Evolutionary conservation across 1,284 basidiomycete genomes (phyloP).

Genomic region (Boletellus deceptivus): DNA sequence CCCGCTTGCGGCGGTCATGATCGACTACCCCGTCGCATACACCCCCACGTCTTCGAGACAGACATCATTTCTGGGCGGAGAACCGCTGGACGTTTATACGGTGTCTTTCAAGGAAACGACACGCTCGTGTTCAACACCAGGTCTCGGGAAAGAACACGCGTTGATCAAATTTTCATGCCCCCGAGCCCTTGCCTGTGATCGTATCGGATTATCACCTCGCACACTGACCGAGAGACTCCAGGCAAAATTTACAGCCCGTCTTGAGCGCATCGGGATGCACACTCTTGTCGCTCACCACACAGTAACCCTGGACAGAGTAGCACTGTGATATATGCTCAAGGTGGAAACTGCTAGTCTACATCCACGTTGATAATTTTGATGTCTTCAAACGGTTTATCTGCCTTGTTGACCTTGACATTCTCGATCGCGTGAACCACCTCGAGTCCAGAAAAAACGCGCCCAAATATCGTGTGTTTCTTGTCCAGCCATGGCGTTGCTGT

Average conservation of each 20-base stretch:
- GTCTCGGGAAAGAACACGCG: conserved; percentile 18
- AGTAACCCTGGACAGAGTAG: conserved; percentile 41
- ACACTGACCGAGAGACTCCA: conserved; percentile 20
- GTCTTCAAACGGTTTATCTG: conserved; percentile 86
- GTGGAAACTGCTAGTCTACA: conserved; percentile 46
- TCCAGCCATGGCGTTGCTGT: conserved; percentile 95
- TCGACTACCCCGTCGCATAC: conserved; percentile 60
- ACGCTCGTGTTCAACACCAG: not conserved
- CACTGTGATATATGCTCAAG: conserved; percentile 29
- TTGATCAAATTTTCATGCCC: conserved; percentile 46
- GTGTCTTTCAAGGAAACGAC: conserved; percentile 23
- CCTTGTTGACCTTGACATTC: conserved; percentile 74
- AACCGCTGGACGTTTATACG: conserved; percentile 49
- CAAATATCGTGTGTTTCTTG: conserved; percentile 95
- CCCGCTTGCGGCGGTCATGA: conserved; percentile 51
- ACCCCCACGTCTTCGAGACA: conserved; percentile 37
- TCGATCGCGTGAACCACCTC: conserved; percentile 88
- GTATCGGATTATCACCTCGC: conserved; percentile 18
- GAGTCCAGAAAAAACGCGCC: conserved; percentile 76
- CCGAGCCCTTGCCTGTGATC: conserved; percentile 18
- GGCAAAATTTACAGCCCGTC: conserved; percentile 21
- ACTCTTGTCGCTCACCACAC: conserved; percentile 29
- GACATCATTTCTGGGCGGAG: conserved; percentile 40
- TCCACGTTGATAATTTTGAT: conserved; percentile 84
- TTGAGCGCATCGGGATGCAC: conserved; percentile 14